Evolutionary conservation across 352 stramenopile genomes (phyloP), one percentile per base, ranked within the genome.

Genomic region (Phytopythium montanum): DNA sequence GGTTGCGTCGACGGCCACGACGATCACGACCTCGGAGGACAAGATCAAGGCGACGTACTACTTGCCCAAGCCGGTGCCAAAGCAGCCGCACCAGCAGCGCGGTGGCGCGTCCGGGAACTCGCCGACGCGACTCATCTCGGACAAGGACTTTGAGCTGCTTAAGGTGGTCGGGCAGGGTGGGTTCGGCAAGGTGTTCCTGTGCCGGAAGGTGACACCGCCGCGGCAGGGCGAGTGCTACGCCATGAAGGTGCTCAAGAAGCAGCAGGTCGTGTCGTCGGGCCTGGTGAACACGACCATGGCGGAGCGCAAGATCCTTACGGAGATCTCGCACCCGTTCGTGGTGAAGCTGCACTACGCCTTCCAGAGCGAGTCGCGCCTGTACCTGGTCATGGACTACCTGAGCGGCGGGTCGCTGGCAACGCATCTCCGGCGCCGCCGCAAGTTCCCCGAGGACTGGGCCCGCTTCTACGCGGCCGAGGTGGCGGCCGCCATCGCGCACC

Each of bases 171-270:
- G 97, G 5, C 98, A 99, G 70, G 96, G 96, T 61, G 97, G 69
- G 64, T 98, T 98, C 70, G 96, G 95, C 74, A 99, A 99, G 76
- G 97, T 99, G 18, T 99, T 99, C 69, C 73, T 99, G 29, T 97
- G 98, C 7, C 85, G 93, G 55, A 98, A 99, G 76, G 91, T 88
- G 4, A 98, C 75, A 14, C 59, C 76, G 14, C 88, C 81, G 10
- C 81, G 90, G 55, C 96, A 95, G 44, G 87, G 92, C 36, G 81
- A 98, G 65, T 98, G 97, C 68, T 99, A 98, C 71, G 98, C 98
- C 4, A 98, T 99, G 86, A 99, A 99, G 67, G 90, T 98, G 46
- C 68, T 98, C 55, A 97, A 97, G 72, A 98, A 98, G 68, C 81
- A 94, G 52, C 83, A 96, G 46, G 85, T 98, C 25, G 83, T 95